Conservation (phyloP, 345 rosid genomes). For the Eucalyptus caleyi region DNA sequence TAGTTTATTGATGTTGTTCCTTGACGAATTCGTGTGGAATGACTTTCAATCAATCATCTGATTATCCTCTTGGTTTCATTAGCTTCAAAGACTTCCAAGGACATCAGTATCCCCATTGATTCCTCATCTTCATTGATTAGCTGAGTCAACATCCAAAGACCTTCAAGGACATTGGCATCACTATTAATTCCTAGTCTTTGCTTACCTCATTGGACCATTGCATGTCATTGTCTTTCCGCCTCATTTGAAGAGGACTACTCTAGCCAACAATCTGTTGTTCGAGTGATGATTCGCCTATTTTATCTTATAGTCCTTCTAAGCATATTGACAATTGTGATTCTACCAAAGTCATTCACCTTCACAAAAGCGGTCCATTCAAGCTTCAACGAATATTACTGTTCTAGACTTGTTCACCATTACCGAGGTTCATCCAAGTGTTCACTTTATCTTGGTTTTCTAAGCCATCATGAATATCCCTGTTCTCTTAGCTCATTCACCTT, state of each 20-base stretch:
- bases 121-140: not conserved
- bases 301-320: not conserved
- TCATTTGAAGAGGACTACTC: not conserved
- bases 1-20: not conserved
- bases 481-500: not conserved
- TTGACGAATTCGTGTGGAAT: not conserved
- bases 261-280: not conserved
- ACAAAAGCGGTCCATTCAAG: not conserved
- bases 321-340: not conserved
- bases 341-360: not conserved
- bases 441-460: not conserved
- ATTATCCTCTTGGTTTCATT: not conserved
- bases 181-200: not conserved
- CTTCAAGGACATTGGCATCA: not conserved
- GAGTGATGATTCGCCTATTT: not conserved
- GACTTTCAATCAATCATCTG: not conserved
- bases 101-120: not conserved
- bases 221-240: no score
- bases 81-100: not conserved
- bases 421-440: not conserved
- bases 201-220: not conserved
- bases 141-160: not conserved
- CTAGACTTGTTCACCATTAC: not conserved
- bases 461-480: not conserved
- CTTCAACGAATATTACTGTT: not conserved